Evolutionary conservation across 2,329 filamentous ascomycete species (phyloP), one percentile per base, ranked within the genome.

Genomic region (Alternaria arbusti): DNA sequence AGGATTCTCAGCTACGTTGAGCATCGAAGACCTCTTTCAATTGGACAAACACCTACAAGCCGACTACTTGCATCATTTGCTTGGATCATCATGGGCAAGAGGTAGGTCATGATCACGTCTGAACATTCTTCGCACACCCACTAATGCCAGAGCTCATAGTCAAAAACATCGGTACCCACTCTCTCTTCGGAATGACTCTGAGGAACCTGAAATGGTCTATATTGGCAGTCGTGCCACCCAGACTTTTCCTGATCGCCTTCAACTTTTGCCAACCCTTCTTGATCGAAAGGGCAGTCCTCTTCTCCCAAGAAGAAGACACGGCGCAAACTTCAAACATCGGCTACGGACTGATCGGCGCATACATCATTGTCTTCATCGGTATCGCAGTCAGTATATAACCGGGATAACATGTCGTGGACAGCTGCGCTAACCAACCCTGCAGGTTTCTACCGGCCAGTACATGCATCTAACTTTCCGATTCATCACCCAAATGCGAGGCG

Each of bases 21-120:
- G 72, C 1, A 74, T 86, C 0, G 80, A 83, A 8, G 84, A 85
- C 59, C 76, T 86, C 4, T 83, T 74, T 64, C 64, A 74, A 0
- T 71, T 86, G 32, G 84, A 86, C 61, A 83, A 84, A 59, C 74
- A 82, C 55, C 67, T 85, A 11, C 64, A 72, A 9, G 83, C 83
- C 0, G 79, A 80, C 55, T 77, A 79, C 54, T 68, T 85, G 10
- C 76, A 83, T 8, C 61, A 74, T 5, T 54, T 66, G 1, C 76
- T 85, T 49, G 76, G 79, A 26, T 65, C 73, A 13, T 71, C 72
- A 54, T 85, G 83, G 83, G 75, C 70, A 6, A 78, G 77, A 75
- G 72, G 82, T 83, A 72, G 75, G 54, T 68, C 50, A 59, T 43
- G 9, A 52, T 17, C 44, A 13, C 25, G 10, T 3, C 0, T 55